Conservation (phyloP, 257 asterid genomes). For the Nicotiana tabacum region DNA sequence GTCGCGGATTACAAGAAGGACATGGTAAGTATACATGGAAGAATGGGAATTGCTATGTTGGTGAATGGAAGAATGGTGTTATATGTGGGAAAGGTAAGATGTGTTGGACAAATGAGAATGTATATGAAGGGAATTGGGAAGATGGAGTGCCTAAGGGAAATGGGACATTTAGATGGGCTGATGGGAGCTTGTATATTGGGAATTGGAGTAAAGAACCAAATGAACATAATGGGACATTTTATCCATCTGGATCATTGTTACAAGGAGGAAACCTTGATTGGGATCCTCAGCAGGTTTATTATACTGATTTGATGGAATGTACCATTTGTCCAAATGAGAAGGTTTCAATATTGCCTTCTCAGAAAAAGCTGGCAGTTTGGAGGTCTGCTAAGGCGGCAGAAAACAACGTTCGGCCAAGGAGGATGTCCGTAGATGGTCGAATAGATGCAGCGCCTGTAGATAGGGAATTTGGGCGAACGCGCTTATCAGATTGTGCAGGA, state of each 20-base stretch:
- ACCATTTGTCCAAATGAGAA: constrained; percentile 12
- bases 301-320: constrained; percentile 1
- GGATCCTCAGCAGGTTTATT: constrained; percentile 8
- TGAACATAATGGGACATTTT: constrained; percentile 10
- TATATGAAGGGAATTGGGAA: constrained; percentile 18
- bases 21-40: constrained; percentile 15
- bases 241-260: background rate
- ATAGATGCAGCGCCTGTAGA: constrained; percentile 12
- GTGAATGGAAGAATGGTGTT: constrained; percentile 17
- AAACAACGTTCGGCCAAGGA: constrained; percentile 2
- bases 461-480: constrained; percentile 11
- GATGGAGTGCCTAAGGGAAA: constrained; percentile 10
- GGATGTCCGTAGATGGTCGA: constrained; percentile 19
- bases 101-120: constrained; percentile 8
- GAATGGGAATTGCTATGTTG: constrained; percentile 11
- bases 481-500: constrained; percentile 9
- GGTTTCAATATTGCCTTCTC: constrained; percentile 14
- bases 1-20: constrained; percentile 13
- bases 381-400: constrained; percentile 8
- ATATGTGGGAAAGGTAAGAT: constrained; percentile 13
- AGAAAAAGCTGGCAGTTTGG: constrained; percentile 19
- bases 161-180: constrained; percentile 10
- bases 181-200: constrained; percentile 9
- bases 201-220: constrained; percentile 7
- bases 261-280: constrained; percentile 1